Percentiles rank a stretch among this genome's conserved stretches.
These are phyloP conservation scores for Phialocephala sp. DNA, from an alignment of 2,329 filamentous ascomycete genomes.

Conservation along the genomic window DNA sequence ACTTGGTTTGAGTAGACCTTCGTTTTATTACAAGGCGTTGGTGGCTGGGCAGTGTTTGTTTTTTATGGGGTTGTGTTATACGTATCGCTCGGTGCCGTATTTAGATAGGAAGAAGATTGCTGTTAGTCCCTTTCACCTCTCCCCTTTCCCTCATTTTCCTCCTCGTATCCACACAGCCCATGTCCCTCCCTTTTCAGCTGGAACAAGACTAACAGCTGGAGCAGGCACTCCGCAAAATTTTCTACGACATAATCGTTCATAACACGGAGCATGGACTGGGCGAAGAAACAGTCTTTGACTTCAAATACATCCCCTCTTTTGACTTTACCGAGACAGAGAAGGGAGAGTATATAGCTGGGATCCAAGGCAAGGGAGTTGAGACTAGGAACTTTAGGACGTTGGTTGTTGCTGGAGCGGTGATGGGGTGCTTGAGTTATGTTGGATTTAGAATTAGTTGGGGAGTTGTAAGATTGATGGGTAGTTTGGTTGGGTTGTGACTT, in stretches of 20 bases:
- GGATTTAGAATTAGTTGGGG: constrained; percentile 28
- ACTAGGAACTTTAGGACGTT: constrained; percentile 53
- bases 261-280: constrained; percentile 66
- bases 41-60: constrained; percentile 40
- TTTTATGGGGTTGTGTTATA: constrained; percentile 44
- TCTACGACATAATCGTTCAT: constrained; percentile 67
- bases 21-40: constrained; percentile 36
- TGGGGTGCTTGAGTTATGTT: constrained; percentile 40
- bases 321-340: constrained; percentile 45
- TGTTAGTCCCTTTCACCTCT: constrained; percentile 39
- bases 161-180: too few relatives aligned
- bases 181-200: neutral
- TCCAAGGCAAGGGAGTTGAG: constrained; percentile 48
- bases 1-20: constrained; percentile 48
- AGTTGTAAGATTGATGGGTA: constrained; percentile 11
- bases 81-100: constrained; percentile 54
- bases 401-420: constrained; percentile 45
- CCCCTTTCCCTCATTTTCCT: neutral
- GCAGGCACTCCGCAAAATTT: constrained; percentile 43
- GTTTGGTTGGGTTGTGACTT: constrained; percentile 4
- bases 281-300: constrained; percentile 67
- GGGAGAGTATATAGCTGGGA: constrained; percentile 40
- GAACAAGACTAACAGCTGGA: neutral
- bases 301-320: constrained; percentile 71
- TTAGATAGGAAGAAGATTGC: constrained; percentile 57